Conservation (phyloP, 2,329 filamentous ascomycete genomes). For the Hymenotorrendiella dingleyae region DNA sequence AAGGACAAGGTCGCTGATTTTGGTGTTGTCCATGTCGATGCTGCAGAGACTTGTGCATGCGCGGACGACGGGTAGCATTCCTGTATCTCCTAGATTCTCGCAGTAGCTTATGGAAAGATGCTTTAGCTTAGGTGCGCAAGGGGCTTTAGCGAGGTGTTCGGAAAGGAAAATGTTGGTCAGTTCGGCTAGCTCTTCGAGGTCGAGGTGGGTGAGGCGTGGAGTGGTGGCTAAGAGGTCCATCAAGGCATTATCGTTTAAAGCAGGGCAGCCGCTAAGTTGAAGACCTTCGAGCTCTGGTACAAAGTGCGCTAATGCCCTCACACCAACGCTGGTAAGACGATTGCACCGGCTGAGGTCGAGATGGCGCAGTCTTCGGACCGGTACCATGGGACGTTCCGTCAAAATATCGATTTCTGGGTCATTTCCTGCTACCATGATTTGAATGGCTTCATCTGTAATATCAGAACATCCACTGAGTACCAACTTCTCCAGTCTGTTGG, state of each 20-base stretch:
- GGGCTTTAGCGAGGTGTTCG: slow-evolving; percentile 67
- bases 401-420: slow-evolving; percentile 77
- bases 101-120: slow-evolving; percentile 90
- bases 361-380: slow-evolving; percentile 72
- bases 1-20: slow-evolving; percentile 79
- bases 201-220: slow-evolving; percentile 75
- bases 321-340: slow-evolving; percentile 63
- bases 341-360: slow-evolving; percentile 78
- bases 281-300: slow-evolving; percentile 78
- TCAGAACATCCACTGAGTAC: slow-evolving; percentile 75
- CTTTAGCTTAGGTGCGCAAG: slow-evolving; percentile 64
- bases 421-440: slow-evolving; percentile 67
- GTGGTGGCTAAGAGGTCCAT: slow-evolving; percentile 67
- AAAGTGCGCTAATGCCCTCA: slow-evolving; percentile 66
- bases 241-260: slow-evolving; percentile 68
- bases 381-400: slow-evolving; percentile 68
- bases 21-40: slow-evolving; percentile 89
- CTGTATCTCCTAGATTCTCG: slow-evolving; percentile 74
- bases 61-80: slow-evolving; percentile 78
- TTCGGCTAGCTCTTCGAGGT: slow-evolving; percentile 77
- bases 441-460: slow-evolving; percentile 68
- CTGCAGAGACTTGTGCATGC: slow-evolving; percentile 62
- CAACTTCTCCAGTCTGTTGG: slow-evolving; percentile 77
- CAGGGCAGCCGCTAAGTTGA: slow-evolving; percentile 71
- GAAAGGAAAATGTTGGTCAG: slow-evolving; percentile 70